Percentiles rank a stretch among this genome's conserved stretches.
These are phyloP conservation scores for Tetraselmis chui DNA, from an alignment of 139 green algal genomes.

Conservation along the genomic window DNA sequence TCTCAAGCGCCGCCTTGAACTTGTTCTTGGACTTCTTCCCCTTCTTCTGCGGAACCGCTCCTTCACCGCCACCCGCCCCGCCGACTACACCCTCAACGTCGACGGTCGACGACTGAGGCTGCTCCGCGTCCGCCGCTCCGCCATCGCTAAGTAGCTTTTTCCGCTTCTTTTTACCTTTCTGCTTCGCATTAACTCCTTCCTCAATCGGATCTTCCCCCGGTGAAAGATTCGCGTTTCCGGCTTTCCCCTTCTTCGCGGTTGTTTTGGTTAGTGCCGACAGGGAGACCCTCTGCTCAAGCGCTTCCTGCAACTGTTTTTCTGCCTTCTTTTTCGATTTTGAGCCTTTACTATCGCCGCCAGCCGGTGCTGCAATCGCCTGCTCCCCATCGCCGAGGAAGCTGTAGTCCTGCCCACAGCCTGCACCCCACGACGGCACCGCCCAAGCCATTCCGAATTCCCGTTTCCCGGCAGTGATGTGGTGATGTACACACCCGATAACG, in stretches of 20 bases:
- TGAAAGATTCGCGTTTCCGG: not conserved
- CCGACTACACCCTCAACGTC: not conserved
- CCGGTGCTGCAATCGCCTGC: not conserved
- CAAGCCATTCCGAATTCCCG: no score
- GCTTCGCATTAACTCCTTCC: no score
- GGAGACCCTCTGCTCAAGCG: not conserved
- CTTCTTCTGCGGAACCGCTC: not conserved
- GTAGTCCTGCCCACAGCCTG: not conserved
- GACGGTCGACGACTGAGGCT: no score
- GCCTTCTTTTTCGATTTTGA: no score
- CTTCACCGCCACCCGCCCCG: no score
- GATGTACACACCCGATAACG: no score
- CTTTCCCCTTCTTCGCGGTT: not conserved
- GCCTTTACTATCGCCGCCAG: no score
- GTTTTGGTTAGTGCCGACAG: not conserved
- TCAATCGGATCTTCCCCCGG: no score
- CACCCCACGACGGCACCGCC: not conserved
- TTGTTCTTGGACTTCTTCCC: not conserved
- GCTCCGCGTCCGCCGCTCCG: no score
- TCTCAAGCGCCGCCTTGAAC: slow-evolving; percentile 5
- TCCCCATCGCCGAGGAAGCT: not conserved
- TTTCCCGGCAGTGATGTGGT: no score
- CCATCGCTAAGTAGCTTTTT: not conserved
- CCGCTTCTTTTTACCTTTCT: not conserved
- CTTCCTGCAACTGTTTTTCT: no score